Evolutionary conservation across 306 rosid species (phyloP).

Genomic region (Delonix regia): DNA sequence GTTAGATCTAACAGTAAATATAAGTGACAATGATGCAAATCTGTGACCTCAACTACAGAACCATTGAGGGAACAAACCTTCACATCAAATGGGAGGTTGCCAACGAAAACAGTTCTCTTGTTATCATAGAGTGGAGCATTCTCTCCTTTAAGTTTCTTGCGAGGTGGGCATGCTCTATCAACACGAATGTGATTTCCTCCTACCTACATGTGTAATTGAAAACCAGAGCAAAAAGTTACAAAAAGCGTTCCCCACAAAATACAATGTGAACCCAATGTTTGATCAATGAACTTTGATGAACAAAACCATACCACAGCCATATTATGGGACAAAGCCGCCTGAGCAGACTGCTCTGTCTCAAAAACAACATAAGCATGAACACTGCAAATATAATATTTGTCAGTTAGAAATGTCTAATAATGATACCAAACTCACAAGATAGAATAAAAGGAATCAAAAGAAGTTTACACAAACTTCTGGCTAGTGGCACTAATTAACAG

Average conservation of each 20-base stretch:
- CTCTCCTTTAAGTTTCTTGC: conserved; percentile 86
- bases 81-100: conserved; percentile 95
- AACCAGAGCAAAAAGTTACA: not conserved
- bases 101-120: conserved; percentile 91
- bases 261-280: not conserved
- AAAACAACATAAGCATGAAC: conserved; percentile 87
- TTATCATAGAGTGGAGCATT: conserved; percentile 63
- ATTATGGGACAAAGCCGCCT: conserved; percentile 84
- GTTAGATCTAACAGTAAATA: conserved; percentile 16
- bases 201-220: conserved; percentile 53
- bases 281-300: conserved; percentile 14
- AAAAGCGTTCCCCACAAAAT: not conserved
- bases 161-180: conserved; percentile 98
- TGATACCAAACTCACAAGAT: not conserved
- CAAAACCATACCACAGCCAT: conserved; percentile 75
- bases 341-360: conserved; percentile 70
- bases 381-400: conserved; percentile 53
- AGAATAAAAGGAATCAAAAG: not conserved
- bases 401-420: conserved; percentile 19
- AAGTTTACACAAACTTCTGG: not conserved
- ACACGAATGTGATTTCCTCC: conserved; percentile 93
- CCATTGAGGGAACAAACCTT: conserved; percentile 57
- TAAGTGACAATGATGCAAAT: not conserved
- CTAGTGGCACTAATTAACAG: not conserved
- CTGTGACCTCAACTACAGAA: conserved; percentile 1